phyloP scores from a whole-genome alignment of 169 alveolate species.

The Eimeria acervulina region DNA sequence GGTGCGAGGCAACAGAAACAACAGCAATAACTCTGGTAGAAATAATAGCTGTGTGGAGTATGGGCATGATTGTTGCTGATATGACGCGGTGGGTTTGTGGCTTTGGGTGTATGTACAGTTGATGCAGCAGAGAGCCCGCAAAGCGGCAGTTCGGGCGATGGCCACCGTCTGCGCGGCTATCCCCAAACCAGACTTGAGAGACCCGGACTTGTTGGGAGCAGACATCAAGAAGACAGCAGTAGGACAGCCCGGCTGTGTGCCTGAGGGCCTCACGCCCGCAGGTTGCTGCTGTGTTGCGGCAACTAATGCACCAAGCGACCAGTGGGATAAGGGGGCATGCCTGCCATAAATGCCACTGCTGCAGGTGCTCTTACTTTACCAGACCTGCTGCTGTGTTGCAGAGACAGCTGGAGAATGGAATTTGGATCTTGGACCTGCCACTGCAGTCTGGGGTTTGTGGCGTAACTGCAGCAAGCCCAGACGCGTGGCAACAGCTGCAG shows the following conservation, averaged over 20 bases:
- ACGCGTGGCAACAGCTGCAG: constrained; percentile 78
- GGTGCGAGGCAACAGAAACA: constrained; percentile 19
- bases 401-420: constrained; percentile 67
- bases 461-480: constrained; percentile 73
- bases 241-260: neutral
- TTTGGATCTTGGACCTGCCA: constrained; percentile 65
- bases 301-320: neutral
- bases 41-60: neutral
- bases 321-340: neutral
- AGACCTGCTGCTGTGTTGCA: constrained; percentile 38
- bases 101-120: constrained; percentile 54
- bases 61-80: neutral
- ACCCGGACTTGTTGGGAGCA: constrained; percentile 62
- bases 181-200: constrained; percentile 68
- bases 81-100: neutral
- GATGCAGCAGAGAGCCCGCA: constrained; percentile 70
- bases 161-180: constrained; percentile 74
- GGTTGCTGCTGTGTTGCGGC: neutral
- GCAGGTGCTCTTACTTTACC: neutral
- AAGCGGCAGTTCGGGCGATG: constrained; percentile 70
- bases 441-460: constrained; percentile 72
- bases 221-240: constrained; percentile 66
- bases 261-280: neutral
- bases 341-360: neutral
- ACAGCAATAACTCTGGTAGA: neutral